Evolutionary conservation across 768 basidiomycete genomes (phyloP), one percentile per base, ranked within the genome.

Genomic region (Pisolithus orientalis): DNA sequence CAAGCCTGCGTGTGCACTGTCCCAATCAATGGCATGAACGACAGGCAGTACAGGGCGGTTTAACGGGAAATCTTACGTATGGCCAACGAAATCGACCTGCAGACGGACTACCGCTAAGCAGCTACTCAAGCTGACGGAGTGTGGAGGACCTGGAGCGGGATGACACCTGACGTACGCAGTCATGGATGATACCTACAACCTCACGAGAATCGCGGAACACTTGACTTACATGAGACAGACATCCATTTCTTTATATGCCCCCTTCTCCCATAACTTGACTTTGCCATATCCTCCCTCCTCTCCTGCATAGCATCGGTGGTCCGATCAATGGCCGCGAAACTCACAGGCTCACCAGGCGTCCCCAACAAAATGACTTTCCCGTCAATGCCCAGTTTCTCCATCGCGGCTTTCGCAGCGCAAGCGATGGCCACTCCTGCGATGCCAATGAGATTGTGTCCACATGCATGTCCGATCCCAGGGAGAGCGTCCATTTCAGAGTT

Each of bases 401-500:
- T 69, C 1, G 79, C 85, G 5, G 75, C 75, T 61, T 81, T 84
- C n/a, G 85, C 75, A 0, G 83, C 85, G 49, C 80, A 75, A 0
- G 87, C 84, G 27, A 88, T 77, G 2, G 83, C 87, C 11, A 90
- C 83, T 4, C 88, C 88, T 50, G 74, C 59, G 25, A 90, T 86
- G 1, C 85, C 88, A 48, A 92, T 91, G 45, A 92, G 71, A 59
- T 91, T 91, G 62, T 92, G 89, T 3, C 89, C 89, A 59, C 89
- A 91, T 1, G 84, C 86, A 56, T 87, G 86, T 0, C 86, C 82
- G 38, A 84, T 72, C 0, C 78, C 70, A 16, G 67, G 68, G 10
- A 85, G 70, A 1, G 84, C 84, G 51, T 84, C 82, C 82, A 84
- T 83, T 78, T 91, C 90, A 14, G 88, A 90, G 65, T 92, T 91